phyloP scores from a whole-genome alignment of 768 basidiomycete species.

The Boletus speciosus region DNA sequence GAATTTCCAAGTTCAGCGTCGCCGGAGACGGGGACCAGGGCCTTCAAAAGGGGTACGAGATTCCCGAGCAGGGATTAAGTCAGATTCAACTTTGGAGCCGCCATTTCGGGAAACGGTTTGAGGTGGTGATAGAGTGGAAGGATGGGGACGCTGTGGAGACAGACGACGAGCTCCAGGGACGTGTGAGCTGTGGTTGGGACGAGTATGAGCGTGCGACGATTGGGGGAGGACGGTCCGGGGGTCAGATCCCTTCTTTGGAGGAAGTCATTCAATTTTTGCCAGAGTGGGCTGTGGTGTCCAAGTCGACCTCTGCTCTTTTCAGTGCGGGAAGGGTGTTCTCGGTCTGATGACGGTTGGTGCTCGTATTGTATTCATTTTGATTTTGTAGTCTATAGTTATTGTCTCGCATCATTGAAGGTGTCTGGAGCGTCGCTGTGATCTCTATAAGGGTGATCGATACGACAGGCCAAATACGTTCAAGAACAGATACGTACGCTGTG shows the following conservation, averaged over 20 bases:
- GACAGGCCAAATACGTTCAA: no score
- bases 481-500: no score
- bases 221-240: conserved; percentile 38
- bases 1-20: conserved; percentile 43
- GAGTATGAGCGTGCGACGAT: conserved; percentile 59
- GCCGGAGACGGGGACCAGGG: conserved; percentile 32
- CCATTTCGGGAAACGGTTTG: conserved; percentile 51
- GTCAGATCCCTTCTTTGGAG: conserved; percentile 65
- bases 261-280: conserved; percentile 64
- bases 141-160: conserved; percentile 5
- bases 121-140: conserved; percentile 52
- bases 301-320: conserved; percentile 54
- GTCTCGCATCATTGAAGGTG: no score
- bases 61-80: conserved; percentile 34
- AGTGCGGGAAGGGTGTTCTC: conserved; percentile 38
- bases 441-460: no score
- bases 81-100: conserved; percentile 59
- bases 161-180: conserved; percentile 34
- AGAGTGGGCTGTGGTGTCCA: conserved; percentile 62
- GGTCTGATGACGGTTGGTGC: conserved; percentile 12
- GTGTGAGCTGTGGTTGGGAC: conserved; percentile 62
- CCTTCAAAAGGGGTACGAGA: conserved; percentile 42
- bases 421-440: no score
- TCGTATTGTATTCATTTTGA: neutral
- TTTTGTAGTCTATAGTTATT: neutral